These are phyloP conservation scores for Xanthoconium stramineum DNA, from an alignment of 768 basidiomycete genomes.

Conservation along the genomic window DNA sequence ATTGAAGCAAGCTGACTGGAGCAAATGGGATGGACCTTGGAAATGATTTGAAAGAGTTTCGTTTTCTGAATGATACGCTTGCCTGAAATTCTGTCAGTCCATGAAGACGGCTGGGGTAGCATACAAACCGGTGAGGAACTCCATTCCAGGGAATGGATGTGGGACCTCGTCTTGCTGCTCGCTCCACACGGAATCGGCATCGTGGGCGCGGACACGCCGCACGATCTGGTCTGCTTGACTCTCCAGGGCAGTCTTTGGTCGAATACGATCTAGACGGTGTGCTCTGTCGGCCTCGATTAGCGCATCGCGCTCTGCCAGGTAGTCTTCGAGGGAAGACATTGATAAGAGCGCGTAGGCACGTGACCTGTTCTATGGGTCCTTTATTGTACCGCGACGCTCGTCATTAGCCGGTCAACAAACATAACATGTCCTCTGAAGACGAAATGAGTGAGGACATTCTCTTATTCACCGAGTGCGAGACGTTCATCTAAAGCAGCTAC, in stretches of 20 bases:
- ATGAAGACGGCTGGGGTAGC: neutral
- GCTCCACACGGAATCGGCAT: conserved; percentile 59
- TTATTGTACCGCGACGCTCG: neutral
- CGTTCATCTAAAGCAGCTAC: conserved; percentile 26
- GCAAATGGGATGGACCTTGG: conserved; percentile 40
- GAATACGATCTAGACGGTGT: conserved; percentile 45
- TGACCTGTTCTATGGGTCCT: conserved; percentile 2
- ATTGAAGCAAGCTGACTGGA: neutral
- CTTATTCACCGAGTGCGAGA: neutral
- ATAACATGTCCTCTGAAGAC: conserved; percentile 31
- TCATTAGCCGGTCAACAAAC: neutral
- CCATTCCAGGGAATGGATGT: conserved; percentile 76
- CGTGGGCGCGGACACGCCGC: conserved; percentile 50
- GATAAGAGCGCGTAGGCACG: neutral
- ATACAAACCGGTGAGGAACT: conserved; percentile 61
- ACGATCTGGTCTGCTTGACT: conserved; percentile 54
- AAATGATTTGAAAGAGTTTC: conserved; percentile 56
- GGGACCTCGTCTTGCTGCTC: conserved; percentile 49
- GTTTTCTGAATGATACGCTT: conserved; percentile 58
- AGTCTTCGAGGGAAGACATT: conserved; percentile 17
- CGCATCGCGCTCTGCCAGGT: conserved; percentile 24
- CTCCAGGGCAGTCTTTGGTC: conserved; percentile 37
- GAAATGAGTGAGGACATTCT: conserved; percentile 28
- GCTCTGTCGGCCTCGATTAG: conserved; percentile 43
- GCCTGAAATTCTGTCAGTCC: conserved; percentile 31